Conservation (phyloP, 192 early-diverging fungal species). For the Coemansia sp. region DNA sequence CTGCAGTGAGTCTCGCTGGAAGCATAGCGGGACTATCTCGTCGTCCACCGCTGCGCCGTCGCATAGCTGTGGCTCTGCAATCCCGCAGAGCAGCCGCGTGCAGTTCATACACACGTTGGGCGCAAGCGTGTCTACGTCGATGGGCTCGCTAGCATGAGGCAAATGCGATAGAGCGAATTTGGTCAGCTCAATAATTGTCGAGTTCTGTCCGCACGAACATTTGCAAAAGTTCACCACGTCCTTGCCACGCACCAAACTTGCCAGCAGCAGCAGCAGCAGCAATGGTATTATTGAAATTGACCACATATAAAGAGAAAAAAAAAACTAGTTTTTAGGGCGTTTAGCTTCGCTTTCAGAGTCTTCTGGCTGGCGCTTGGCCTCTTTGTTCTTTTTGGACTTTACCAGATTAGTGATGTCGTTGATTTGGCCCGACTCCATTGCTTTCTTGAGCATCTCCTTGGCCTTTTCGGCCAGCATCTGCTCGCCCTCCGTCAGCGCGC, state of each 20-base stretch:
- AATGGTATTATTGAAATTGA: not conserved
- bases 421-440: conserved; percentile 43
- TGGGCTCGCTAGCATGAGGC: conserved; percentile 47
- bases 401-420: conserved; percentile 41
- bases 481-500: conserved; percentile 25
- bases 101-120: conserved; percentile 56
- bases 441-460: conserved; percentile 39
- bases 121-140: conserved; percentile 44
- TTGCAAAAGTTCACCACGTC: conserved; percentile 50
- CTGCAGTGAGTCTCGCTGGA: conserved; percentile 52
- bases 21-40: conserved; percentile 51
- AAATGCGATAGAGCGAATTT: conserved; percentile 40
- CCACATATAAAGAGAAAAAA: not conserved
- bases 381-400: conserved; percentile 22
- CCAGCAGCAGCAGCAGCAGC: not conserved
- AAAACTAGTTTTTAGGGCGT: conserved; percentile 11
- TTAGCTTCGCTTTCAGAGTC: conserved; percentile 21
- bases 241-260: conserved; percentile 9
- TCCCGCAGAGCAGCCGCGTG: conserved; percentile 43
- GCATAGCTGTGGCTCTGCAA: conserved; percentile 47
- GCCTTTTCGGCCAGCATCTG: conserved; percentile 36
- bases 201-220: conserved; percentile 51
- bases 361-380: conserved; percentile 21
- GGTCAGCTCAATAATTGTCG: conserved; percentile 50
- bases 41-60: conserved; percentile 52